Evolutionary conservation across 148 eudicot species (phyloP).

Genomic region (Silene conica): DNA sequence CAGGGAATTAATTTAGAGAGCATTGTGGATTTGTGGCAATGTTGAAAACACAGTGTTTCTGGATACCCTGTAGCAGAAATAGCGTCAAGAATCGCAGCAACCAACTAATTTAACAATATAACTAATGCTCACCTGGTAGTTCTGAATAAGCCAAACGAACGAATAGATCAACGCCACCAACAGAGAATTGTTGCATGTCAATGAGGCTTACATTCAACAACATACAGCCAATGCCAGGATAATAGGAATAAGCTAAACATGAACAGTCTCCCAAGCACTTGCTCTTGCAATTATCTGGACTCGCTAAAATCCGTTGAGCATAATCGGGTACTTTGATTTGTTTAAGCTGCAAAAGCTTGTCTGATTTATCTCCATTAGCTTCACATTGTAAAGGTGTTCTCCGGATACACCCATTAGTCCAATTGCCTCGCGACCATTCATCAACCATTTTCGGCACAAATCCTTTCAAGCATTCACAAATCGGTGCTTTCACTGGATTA

Average conservation of each 20-base stretch:
- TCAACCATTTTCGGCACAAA: conserved; percentile 25
- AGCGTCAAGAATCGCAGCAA: too few species aligned
- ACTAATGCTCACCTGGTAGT: conserved; percentile 20
- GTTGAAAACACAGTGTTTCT: too few species aligned
- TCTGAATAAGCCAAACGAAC: conserved; percentile 40
- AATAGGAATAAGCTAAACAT: conserved; percentile 38
- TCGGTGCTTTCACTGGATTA: conserved; percentile 13
- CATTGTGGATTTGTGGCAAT: background rate
- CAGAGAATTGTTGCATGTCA: conserved; percentile 34
- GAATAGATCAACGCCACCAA: conserved; percentile 32
- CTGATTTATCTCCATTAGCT: conserved; percentile 16
- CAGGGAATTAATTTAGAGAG: background rate
- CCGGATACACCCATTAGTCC: conserved; percentile 51
- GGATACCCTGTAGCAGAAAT: too few species aligned
- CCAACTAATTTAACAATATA: too few species aligned
- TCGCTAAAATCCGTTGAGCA: background rate
- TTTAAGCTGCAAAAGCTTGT: conserved; percentile 34
- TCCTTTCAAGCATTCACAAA: conserved; percentile 48
- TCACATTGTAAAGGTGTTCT: conserved; percentile 31
- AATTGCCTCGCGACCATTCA: conserved; percentile 45
- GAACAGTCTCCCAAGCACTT: conserved; percentile 35
- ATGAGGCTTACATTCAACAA: conserved; percentile 31
- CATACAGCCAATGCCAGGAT: conserved; percentile 41
- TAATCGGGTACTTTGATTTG: conserved; percentile 37
- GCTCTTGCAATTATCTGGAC: conserved; percentile 27